Percentiles rank a stretch among this genome's conserved stretches.
Evolutionary conservation across 164 flowering plant genomes (phyloP).

Genomic region (Vitis cinerea): DNA sequence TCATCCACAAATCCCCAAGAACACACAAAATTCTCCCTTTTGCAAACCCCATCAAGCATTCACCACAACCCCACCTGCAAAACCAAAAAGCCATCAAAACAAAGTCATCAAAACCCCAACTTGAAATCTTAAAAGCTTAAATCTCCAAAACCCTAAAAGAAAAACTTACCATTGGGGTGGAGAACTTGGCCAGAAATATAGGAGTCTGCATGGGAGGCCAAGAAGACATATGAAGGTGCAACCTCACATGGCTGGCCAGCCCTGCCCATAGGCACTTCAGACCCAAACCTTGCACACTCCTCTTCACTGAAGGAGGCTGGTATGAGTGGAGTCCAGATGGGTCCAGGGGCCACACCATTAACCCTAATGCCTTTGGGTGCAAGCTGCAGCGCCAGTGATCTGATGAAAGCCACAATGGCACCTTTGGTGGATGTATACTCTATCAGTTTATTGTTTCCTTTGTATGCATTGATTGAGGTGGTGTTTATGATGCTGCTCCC

Average conservation of each 20-base stretch:
- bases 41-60: slow-evolving; percentile 24
- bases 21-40: background rate
- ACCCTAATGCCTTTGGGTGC: slow-evolving; percentile 66
- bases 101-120: background rate
- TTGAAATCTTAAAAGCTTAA: background rate
- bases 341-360: slow-evolving; percentile 81
- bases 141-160: too few relatives aligned
- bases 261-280: slow-evolving; percentile 69
- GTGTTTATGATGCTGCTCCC: slow-evolving; percentile 74
- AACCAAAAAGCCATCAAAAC: background rate
- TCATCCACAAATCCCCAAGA: background rate
- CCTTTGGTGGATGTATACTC: slow-evolving; percentile 83
- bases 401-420: slow-evolving; percentile 68
- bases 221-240: slow-evolving; percentile 67
- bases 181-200: slow-evolving; percentile 71
- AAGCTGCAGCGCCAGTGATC: slow-evolving; percentile 62
- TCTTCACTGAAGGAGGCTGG: slow-evolving; percentile 64
- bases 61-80: slow-evolving; percentile 33
- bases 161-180: slow-evolving; percentile 68
- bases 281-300: slow-evolving; percentile 45
- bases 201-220: slow-evolving; percentile 51
- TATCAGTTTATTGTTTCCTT: slow-evolving; percentile 49
- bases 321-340: slow-evolving; percentile 73
- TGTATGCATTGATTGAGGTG: slow-evolving; percentile 67
- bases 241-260: slow-evolving; percentile 77